A percentile compares a stretch with the other conserved stretches of the same genome.
Conservation (phyloP, 345 rosid species). For the Rhodomyrtus tomentosa region DNA sequence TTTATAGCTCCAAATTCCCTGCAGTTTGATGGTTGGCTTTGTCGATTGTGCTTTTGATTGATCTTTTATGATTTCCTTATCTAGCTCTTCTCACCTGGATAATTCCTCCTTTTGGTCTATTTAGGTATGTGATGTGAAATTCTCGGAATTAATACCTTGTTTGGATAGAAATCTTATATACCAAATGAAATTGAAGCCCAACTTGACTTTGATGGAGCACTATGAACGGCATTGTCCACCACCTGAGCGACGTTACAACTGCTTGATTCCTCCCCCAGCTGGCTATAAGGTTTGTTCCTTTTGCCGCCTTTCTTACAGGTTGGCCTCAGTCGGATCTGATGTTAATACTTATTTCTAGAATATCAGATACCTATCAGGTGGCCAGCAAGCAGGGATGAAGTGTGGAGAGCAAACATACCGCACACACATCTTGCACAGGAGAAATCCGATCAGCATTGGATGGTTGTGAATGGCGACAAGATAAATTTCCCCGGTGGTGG, state of each 20-base stretch:
- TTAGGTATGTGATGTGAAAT: conserved; percentile 67
- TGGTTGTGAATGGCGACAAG: conserved; percentile 90
- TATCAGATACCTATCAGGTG: conserved; percentile 87
- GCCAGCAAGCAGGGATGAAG: conserved; percentile 96
- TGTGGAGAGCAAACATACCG: conserved; percentile 95
- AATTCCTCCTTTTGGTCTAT: neutral
- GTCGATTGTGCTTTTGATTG: neutral
- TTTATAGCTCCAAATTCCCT: neutral
- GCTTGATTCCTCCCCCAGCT: conserved; percentile 76
- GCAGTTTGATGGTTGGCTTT: neutral
- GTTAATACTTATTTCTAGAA: conserved; percentile 27
- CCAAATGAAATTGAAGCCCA: conserved; percentile 65
- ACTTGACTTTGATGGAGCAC: conserved; percentile 87
- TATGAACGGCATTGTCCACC: conserved; percentile 94
- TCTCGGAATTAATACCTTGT: conserved; percentile 91
- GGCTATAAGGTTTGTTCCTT: conserved; percentile 67
- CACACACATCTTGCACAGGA: conserved; percentile 93
- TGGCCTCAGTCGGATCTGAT: conserved; percentile 19
- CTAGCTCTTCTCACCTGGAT: neutral
- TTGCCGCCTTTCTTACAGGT: neutral
- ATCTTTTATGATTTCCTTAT: neutral
- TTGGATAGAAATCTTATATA: conserved; percentile 76
- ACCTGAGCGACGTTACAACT: conserved; percentile 71
- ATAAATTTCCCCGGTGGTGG: conserved; percentile 98
- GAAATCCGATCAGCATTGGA: conserved; percentile 99